Evolutionary conservation across 2,329 filamentous ascomycete species (phyloP).

Genomic region (Blastomyces percursus): DNA sequence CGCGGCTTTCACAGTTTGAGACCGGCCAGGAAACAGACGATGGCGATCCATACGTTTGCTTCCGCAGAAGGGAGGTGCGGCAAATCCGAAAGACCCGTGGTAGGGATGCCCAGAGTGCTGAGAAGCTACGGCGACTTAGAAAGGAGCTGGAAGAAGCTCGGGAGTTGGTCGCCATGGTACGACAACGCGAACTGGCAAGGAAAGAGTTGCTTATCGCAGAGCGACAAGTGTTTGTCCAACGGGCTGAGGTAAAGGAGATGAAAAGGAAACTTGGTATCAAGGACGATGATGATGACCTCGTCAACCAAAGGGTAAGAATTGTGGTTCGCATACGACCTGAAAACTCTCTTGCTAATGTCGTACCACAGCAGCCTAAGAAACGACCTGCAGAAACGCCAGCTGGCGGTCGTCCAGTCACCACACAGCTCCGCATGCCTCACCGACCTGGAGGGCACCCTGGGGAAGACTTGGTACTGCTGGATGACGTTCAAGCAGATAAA

Average conservation of each 20-base stretch:
- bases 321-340: constrained; percentile 23
- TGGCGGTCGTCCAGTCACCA: constrained; percentile 50
- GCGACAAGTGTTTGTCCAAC: constrained; percentile 69
- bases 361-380: constrained; percentile 55
- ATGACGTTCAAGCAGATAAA: constrained; percentile 68
- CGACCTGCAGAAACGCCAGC: constrained; percentile 52
- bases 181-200: constrained; percentile 68
- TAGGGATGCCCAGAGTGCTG: constrained; percentile 83
- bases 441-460: constrained; percentile 65
- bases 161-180: constrained; percentile 64
- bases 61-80: constrained; percentile 85
- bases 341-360: constrained; percentile 27
- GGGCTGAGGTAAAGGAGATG: constrained; percentile 70
- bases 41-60: constrained; percentile 94
- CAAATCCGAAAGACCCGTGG: constrained; percentile 91
- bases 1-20: constrained; percentile 51
- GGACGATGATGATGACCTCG: constrained; percentile 82
- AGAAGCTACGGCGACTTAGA: constrained; percentile 85
- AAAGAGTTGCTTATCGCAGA: constrained; percentile 66
- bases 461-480: constrained; percentile 64
- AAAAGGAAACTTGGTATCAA: constrained; percentile 86
- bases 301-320: constrained; percentile 73
- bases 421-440: constrained; percentile 58
- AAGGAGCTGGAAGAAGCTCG: constrained; percentile 84
- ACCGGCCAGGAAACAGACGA: constrained; percentile 91